Evolutionary conservation across 2,329 filamentous ascomycete species (phyloP), one percentile per base, ranked within the genome.

Genomic region (Botryotinia calthae): DNA sequence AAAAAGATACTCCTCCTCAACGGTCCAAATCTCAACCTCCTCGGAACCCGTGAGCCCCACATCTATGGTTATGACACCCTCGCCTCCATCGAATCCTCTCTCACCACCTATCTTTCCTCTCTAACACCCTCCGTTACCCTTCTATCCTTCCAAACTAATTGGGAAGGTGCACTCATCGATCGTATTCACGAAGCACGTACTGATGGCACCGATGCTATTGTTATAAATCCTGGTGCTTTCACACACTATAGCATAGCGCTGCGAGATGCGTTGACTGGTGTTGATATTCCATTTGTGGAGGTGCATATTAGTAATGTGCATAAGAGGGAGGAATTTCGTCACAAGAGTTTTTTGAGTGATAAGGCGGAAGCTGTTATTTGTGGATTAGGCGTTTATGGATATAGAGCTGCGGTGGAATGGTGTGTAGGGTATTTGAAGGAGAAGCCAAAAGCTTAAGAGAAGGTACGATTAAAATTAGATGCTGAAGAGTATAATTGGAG

Each of bases 11-110:
- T 94, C 40, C 70, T 94, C 76, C 89, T 94, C 84, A 94, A 94
- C 82, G 92, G 92, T n/a, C 91, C 92, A 46, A 95, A 95, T 81
- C 90, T 95, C 78, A 94, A 94, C 83, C 89, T 95, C 67, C 87
- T 95, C 44, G 92, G 92, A 51, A 91, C 88, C 20, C 87, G 93
- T 34, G 92, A 95, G 81, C 92, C 92, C 25, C 83, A 89, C 42
- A 86, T 93, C 78, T 94, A 95, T 83, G 92, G 92, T 79, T 85
- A 84, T 74, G 89, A 89, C 0, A 93, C 91, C 0, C 88, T 95
- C 20, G 68, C 84, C 31, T 87, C 93, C 76, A 86, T 95, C 25
- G 85, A 63, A 81, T 59, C 72, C 9, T 71, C 76, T 1, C 77
- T 78, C 74, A 74, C 77, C 37, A 56, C 73, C 22, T 71, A 72